phyloP scores from a whole-genome alignment of 2,329 filamentous ascomycete genomes.

The Diplodia scrobiculata region DNA sequence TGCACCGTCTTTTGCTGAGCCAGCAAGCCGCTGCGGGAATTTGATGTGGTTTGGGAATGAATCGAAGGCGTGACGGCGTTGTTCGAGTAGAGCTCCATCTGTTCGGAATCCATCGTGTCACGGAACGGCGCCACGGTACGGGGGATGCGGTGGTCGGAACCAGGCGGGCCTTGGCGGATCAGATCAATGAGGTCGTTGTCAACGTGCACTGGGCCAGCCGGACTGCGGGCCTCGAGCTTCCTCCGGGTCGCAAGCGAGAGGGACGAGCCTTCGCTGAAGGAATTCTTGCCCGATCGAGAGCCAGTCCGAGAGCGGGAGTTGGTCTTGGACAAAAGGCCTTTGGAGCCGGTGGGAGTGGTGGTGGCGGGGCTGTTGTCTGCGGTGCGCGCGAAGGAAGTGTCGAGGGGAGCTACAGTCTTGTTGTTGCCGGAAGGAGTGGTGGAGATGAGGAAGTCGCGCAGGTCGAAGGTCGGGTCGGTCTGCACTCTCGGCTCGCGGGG shows the following conservation, averaged over 20 bases:
- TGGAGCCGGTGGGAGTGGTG: slow-evolving; percentile 11
- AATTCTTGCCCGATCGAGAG: slow-evolving; percentile 30
- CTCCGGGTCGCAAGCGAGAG: background rate
- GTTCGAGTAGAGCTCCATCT: slow-evolving; percentile 44
- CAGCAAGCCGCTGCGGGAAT: slow-evolving; percentile 73
- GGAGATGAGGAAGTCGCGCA: slow-evolving; percentile 85
- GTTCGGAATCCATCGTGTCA: slow-evolving; percentile 82
- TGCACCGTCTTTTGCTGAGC: slow-evolving; percentile 40
- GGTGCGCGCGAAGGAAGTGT: slow-evolving; percentile 12
- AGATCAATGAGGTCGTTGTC: slow-evolving; percentile 94
- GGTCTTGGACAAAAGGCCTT: slow-evolving; percentile 10
- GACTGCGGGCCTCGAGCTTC: slow-evolving; percentile 63
- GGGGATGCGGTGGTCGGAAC: slow-evolving; percentile 71
- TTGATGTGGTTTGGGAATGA: slow-evolving; percentile 54
- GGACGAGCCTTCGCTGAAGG: slow-evolving; percentile 8
- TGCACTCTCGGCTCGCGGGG: slow-evolving; percentile 72
- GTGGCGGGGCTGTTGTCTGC: background rate
- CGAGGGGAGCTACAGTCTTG: slow-evolving; percentile 20
- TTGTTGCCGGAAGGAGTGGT: slow-evolving; percentile 61
- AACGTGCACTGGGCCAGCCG: slow-evolving; percentile 64
- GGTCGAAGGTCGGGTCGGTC: slow-evolving; percentile 73
- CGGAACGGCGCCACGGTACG: slow-evolving; percentile 83
- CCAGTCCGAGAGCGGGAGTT: slow-evolving; percentile 20
- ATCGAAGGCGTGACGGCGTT: slow-evolving; percentile 38
- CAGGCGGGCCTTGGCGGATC: slow-evolving; percentile 81